Base-by-base conservation (phyloP, 306 rosid species). In the Rosa multiflora region DNA sequence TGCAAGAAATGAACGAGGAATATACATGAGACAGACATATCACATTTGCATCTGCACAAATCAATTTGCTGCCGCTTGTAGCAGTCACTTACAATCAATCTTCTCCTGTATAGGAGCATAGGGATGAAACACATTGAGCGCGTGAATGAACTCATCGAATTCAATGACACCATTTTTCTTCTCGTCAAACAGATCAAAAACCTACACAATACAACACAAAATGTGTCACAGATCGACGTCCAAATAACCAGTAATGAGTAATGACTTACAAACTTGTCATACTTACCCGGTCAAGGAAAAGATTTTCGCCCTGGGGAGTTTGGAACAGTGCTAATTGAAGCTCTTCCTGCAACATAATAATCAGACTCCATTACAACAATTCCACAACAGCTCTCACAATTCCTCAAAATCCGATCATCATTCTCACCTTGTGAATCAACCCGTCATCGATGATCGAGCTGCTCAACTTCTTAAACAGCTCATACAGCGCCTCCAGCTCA, bases 401-500 rank as follows among this genome's bases (percentile, higher is more conserved):
- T 32, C n/a, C 10, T 51, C 63, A 17, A 51, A 72, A 15, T 17
- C 6, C 4, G 6, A 17, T 26, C 23, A 56, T 5, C 61, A 20
- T 55, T 4, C 18, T 39, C 85, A 94, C 98, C 98, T 94, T 92
- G 86, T 94, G 98, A 85, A 94, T 94, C 46, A 64, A 86, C 5
- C 90, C 97, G 73, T 94, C 98, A 46, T 94, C 94, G 67, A 90
- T 84, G 3, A 92, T 82, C 17, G 90, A 83, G 87, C 96, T 80
- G 79, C 98, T 90, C 83, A 94, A 58, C 90, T 86, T 86, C 87
- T 89, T 89, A 79, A 87, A 94, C 59, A 92, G 86, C 73, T 83
- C 98, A 72, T 84, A 80, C 85, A 94, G 85, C 39, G 96, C 94
- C 86, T 90, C 94, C 70, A 94, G 89, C 82, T 94, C 97, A 67